phyloP scores from a whole-genome alignment of 2,329 filamentous ascomycete genomes.

The Ceratocystis alfenasii region DNA sequence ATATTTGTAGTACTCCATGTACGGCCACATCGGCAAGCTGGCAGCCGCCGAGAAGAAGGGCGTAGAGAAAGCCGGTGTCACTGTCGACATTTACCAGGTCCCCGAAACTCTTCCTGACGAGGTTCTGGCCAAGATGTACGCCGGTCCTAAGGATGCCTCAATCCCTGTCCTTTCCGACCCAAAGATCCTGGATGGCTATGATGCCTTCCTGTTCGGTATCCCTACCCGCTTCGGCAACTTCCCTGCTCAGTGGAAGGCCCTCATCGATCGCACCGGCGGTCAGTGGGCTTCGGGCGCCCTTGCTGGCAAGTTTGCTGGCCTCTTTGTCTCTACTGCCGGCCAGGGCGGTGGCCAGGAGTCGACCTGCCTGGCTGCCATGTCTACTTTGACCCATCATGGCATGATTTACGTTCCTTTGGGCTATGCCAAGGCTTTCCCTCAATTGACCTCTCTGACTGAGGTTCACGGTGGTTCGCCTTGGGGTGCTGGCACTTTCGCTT shows the following conservation, averaged over 20 bases:
- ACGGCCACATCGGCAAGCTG: conserved; percentile 75
- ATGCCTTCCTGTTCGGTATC: conserved; percentile 85
- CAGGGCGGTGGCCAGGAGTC: conserved; percentile 86
- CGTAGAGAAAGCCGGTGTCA: conserved; percentile 75
- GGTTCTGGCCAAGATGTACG: conserved; percentile 82
- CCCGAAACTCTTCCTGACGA: conserved; percentile 77
- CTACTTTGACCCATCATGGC: conserved; percentile 82
- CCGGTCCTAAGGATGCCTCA: conserved; percentile 58
- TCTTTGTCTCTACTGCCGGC: conserved; percentile 82
- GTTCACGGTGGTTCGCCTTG: conserved; percentile 79
- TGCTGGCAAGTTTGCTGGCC: conserved; percentile 77
- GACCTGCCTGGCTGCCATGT: conserved; percentile 69
- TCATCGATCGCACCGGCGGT: conserved; percentile 81
- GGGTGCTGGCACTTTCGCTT: conserved; percentile 87
- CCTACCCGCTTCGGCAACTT: conserved; percentile 96
- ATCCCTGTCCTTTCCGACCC: conserved; percentile 52
- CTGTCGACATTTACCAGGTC: conserved; percentile 74
- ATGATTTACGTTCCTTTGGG: conserved; percentile 94
- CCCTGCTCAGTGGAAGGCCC: conserved; percentile 86
- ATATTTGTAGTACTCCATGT: conserved; percentile 69
- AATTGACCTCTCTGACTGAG: conserved; percentile 61
- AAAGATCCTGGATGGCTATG: conserved; percentile 56
- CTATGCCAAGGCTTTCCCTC: conserved; percentile 66
- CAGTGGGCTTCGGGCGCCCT: conserved; percentile 70
- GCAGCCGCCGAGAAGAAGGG: conserved; percentile 86